phyloP scores from a whole-genome alignment of 805 yeast species.

The Barnettozyma salicaria region DNA sequence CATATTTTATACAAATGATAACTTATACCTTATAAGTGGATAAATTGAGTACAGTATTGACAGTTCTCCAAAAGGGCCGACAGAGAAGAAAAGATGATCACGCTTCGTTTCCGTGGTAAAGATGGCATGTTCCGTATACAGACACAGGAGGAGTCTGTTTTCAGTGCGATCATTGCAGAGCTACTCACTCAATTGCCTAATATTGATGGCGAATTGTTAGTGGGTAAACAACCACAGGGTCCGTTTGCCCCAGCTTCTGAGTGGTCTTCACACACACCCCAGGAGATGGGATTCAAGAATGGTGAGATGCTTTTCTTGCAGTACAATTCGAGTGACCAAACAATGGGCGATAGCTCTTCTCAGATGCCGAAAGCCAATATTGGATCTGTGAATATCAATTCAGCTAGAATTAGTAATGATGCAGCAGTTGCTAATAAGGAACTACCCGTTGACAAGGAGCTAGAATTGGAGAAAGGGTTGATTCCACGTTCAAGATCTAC shows the following conservation, averaged over 20 bases:
- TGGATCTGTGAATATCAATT: constrained; percentile 5
- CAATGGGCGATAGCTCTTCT: too few relatives aligned
- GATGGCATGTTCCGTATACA: constrained; percentile 75
- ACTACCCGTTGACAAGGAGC: constrained; percentile 55
- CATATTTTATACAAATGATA: too few relatives aligned
- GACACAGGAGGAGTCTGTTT: constrained; percentile 40
- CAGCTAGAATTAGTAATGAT: not conserved
- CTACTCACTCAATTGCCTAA: constrained; percentile 25
- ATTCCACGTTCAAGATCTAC: constrained; percentile 56
- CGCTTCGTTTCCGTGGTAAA: constrained; percentile 70
- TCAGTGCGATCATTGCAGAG: constrained; percentile 39
- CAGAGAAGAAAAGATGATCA: not conserved
- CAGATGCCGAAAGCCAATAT: too few relatives aligned
- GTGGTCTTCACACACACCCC: constrained; percentile 28
- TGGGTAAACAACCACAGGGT: constrained; percentile 23
- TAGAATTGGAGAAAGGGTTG: constrained; percentile 66
- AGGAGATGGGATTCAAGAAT: constrained; percentile 37
- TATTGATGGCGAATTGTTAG: constrained; percentile 24
- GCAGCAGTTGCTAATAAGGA: constrained; percentile 38
- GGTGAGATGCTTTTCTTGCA: constrained; percentile 42
- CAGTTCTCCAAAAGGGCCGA: not conserved
- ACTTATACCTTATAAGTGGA: not conserved
- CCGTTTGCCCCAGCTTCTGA: constrained; percentile 24
- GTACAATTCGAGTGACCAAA: constrained; percentile 15
- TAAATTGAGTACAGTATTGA: not conserved